These are phyloP conservation scores for Kockiozyma suomiensis DNA, from an alignment of 805 yeast species.

Conservation along the genomic window DNA sequence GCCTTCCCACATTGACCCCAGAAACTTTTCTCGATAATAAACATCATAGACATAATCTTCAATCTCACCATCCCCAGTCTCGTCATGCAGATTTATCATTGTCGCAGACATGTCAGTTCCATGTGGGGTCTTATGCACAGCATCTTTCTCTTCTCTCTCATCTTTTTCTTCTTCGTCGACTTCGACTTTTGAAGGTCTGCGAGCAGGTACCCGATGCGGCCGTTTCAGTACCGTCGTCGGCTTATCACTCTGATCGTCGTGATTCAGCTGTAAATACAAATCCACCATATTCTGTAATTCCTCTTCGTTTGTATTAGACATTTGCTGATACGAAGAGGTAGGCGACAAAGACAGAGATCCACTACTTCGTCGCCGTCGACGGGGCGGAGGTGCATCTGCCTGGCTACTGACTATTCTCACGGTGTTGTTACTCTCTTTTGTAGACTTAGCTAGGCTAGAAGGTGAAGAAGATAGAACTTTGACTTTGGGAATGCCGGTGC, in stretches of 20 bases:
- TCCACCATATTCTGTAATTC: slow-evolving; percentile 34
- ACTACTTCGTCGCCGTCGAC: slow-evolving; percentile 14
- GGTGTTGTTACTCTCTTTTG: neutral
- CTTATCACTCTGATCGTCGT: slow-evolving; percentile 6
- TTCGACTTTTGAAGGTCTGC: neutral
- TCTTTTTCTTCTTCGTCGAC: neutral
- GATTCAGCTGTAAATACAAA: slow-evolving; percentile 24
- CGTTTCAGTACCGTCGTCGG: slow-evolving; percentile 12
- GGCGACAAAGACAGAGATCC: slow-evolving; percentile 28
- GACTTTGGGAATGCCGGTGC: slow-evolving; percentile 21
- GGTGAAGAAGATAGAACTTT: slow-evolving; percentile 7
- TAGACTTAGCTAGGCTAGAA: neutral
- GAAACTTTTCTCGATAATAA: slow-evolving; percentile 61
- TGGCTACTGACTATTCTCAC: neutral
- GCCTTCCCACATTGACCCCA: slow-evolving; percentile 38
- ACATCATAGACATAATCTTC: slow-evolving; percentile 92
- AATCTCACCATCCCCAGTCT: slow-evolving; percentile 39
- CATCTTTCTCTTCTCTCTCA: neutral
- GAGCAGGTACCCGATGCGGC: slow-evolving; percentile 13
- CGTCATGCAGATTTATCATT: neutral
- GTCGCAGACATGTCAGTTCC: neutral
- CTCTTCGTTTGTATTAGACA: slow-evolving; percentile 26
- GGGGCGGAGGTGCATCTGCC: neutral
- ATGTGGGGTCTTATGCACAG: neutral
- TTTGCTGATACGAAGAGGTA: slow-evolving; percentile 23